Conservation (phyloP, 345 rosid species). For the Sonneratia caseolaris region DNA sequence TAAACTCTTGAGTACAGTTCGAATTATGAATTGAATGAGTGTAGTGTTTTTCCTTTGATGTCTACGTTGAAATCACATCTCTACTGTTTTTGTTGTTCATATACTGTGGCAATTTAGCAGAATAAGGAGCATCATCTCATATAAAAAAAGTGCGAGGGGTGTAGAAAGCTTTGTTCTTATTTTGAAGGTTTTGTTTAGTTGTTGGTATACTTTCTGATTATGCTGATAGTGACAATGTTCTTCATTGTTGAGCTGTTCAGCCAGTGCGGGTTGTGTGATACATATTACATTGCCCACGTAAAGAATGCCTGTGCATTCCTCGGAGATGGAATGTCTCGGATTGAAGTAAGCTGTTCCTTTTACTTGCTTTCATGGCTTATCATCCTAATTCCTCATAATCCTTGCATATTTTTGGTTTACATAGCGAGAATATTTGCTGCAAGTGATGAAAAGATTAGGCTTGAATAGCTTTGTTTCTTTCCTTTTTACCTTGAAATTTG, state of each 20-base stretch:
- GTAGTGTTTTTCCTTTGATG: background rate
- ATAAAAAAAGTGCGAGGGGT: background rate
- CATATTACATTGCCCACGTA: slow-evolving; percentile 90
- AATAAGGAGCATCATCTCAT: too few species aligned
- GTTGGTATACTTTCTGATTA: background rate
- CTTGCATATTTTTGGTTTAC: background rate
- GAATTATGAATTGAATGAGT: background rate
- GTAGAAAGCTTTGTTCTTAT: background rate
- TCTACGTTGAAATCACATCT: background rate
- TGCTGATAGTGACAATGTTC: slow-evolving; percentile 3
- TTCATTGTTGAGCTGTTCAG: slow-evolving; percentile 18
- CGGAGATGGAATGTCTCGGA: slow-evolving; percentile 91
- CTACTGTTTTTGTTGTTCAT: background rate
- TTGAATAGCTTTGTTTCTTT: background rate
- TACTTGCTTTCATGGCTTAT: background rate
- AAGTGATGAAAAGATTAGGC: background rate
- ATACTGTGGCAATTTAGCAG: too few species aligned
- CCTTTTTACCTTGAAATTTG: background rate
- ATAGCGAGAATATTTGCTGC: background rate
- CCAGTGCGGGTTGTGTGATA: slow-evolving; percentile 85
- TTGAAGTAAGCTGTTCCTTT: slow-evolving; percentile 46
- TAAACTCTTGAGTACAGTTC: background rate
- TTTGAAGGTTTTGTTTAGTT: background rate
- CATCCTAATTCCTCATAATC: background rate
- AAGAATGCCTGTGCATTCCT: slow-evolving; percentile 90